These are phyloP conservation scores for Phyllosticta citrichinensis DNA, from an alignment of 2,329 filamentous ascomycete species.

Conservation along the genomic window DNA sequence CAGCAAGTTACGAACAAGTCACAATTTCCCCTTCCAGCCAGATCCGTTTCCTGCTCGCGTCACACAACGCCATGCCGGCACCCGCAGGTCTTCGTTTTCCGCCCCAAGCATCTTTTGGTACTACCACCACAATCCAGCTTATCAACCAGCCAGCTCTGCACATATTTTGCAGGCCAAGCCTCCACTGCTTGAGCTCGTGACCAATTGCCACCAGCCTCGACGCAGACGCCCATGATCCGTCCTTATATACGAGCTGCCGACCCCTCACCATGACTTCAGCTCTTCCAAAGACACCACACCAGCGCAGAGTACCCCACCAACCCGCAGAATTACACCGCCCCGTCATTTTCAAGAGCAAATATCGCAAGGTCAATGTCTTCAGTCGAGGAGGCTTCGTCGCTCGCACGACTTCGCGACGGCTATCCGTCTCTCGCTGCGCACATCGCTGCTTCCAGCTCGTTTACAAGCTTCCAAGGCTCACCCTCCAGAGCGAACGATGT, in stretches of 20 bases:
- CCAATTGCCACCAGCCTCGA: not conserved
- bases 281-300: not conserved
- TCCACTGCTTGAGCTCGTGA: not conserved
- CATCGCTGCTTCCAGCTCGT: slow-evolving; percentile 10
- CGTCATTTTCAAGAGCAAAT: not conserved
- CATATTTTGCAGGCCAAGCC: not conserved
- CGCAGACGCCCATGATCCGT: not conserved
- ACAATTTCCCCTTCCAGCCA: not conserved
- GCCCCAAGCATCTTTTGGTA: not conserved
- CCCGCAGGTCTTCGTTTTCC: not conserved
- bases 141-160: not conserved
- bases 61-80: not conserved
- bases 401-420: slow-evolving; percentile 7
- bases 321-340: not conserved
- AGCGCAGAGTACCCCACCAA: not conserved
- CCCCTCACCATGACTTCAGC: not conserved
- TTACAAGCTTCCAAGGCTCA: not conserved
- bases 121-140: not conserved
- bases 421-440: slow-evolving; percentile 15
- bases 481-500: not conserved
- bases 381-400: not conserved
- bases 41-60: not conserved
- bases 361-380: not conserved
- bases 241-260: not conserved
- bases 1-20: not conserved